phyloP scores from a whole-genome alignment of 2,329 filamentous ascomycete species.

The Alternaria sp. region DNA sequence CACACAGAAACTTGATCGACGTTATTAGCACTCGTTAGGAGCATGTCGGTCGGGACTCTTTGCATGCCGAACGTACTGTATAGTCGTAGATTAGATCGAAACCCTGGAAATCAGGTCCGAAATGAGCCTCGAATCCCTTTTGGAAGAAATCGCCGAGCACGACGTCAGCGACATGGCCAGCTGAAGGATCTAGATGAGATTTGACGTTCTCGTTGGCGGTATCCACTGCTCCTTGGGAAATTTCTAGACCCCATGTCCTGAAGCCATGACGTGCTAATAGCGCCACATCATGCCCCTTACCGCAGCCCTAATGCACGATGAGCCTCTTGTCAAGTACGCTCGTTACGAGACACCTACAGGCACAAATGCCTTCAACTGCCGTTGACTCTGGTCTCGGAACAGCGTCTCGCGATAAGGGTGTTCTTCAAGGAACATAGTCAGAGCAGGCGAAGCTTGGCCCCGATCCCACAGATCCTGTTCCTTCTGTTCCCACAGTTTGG shows the following conservation, averaged over 20 bases:
- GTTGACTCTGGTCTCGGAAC: slow-evolving; percentile 16
- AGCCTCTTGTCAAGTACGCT: not conserved
- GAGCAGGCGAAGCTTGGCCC: slow-evolving; percentile 59
- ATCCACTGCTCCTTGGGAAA: slow-evolving; percentile 56
- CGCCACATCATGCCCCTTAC: slow-evolving; percentile 77
- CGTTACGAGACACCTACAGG: slow-evolving; percentile 49
- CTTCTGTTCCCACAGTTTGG: slow-evolving; percentile 59
- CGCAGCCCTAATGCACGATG: slow-evolving; percentile 63
- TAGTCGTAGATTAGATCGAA: slow-evolving; percentile 69
- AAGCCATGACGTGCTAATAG: slow-evolving; percentile 75
- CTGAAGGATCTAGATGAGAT: slow-evolving; percentile 12
- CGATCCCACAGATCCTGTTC: slow-evolving; percentile 62
- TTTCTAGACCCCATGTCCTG: slow-evolving; percentile 75
- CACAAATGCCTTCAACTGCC: slow-evolving; percentile 68
- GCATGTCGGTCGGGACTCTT: not conserved
- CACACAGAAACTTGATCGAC: slow-evolving; percentile 61
- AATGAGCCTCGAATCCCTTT: slow-evolving; percentile 57
- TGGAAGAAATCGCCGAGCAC: slow-evolving; percentile 70
- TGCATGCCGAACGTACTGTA: slow-evolving; percentile 51
- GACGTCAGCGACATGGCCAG: slow-evolving; percentile 53
- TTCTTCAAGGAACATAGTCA: slow-evolving; percentile 36
- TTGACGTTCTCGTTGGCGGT: slow-evolving; percentile 18
- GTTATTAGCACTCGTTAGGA: not conserved
- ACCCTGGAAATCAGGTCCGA: slow-evolving; percentile 25
- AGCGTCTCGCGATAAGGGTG: slow-evolving; percentile 35